phyloP scores from a whole-genome alignment of 805 yeast genomes.

The Starmerella stigmatis region DNA sequence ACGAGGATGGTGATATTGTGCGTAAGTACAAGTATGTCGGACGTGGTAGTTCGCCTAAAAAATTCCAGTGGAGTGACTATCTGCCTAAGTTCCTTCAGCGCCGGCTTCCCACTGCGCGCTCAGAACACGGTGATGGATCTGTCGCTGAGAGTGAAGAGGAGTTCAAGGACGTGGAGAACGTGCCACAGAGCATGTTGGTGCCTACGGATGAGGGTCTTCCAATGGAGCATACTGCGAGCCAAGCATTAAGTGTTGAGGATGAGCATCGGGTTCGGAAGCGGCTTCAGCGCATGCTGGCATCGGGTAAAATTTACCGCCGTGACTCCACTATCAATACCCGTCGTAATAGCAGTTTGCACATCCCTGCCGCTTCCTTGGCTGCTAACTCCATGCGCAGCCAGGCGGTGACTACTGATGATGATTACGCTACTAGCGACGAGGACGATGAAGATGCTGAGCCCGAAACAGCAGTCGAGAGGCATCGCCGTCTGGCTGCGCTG shows the following conservation, averaged over 20 bases:
- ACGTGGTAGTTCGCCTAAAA: slow-evolving; percentile 30
- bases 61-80: not conserved
- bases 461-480: slow-evolving; percentile 59
- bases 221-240: slow-evolving; percentile 5
- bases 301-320: slow-evolving; percentile 17
- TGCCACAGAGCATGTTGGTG: slow-evolving; percentile 24
- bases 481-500: slow-evolving; percentile 43
- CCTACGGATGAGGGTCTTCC: slow-evolving; percentile 20
- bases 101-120: not conserved
- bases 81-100: not conserved
- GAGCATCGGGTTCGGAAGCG: slow-evolving; percentile 18
- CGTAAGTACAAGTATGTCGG: slow-evolving; percentile 69
- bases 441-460: slow-evolving; percentile 30
- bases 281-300: slow-evolving; percentile 17
- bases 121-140: not conserved
- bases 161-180: slow-evolving; percentile 23
- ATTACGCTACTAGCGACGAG: slow-evolving; percentile 23
- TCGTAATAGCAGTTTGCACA: not conserved
- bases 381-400: slow-evolving; percentile 8
- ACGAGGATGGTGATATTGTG: slow-evolving; percentile 82
- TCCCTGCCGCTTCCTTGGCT: slow-evolving; percentile 3
- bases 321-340: slow-evolving; percentile 8
- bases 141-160: slow-evolving; percentile 9
- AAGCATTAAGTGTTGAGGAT: slow-evolving; percentile 22
- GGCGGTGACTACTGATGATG: slow-evolving; percentile 13